Base-by-base conservation (phyloP, 2,329 filamentous ascomycete species). In the Trichoderma sp. region DNA sequence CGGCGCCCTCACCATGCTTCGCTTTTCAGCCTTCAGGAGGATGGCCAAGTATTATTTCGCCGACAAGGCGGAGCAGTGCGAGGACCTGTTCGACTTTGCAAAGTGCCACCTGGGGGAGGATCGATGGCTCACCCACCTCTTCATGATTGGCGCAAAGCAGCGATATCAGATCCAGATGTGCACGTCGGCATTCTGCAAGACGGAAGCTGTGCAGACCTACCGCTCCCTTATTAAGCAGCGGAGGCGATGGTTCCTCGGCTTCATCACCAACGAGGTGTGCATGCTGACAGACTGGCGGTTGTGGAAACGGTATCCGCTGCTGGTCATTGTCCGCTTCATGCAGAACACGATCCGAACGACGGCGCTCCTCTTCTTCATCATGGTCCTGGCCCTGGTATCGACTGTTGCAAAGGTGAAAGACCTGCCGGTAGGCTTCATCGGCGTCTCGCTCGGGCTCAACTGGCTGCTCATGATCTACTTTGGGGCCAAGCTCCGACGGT, bases 1-100 rank as follows among this genome's bases (percentile, higher is more conserved):
- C 0, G 94, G 95, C 30, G 94, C 94, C n/a, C 79, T 98, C 70
- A 98, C 94, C 0, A 96, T 97, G 81, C 81, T 99, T 62, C 91
- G 95, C 61, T 97, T 97, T 78, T 97, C 94, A 2, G 95, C 95
- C 5, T 98, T 99, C 78, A 86, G 93, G 65, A 90, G 91, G 73
- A 97, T 99, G 93, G 92, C 94, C 73, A 96, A 96, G 74, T 97
- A 97, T 79, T 98, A 99, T 79, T 99, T 99, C 76, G 93, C 93
- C 45, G 94, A 97, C 78, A 96, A 97, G 76, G 92, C 93, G 5
- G 94, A 97, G 76, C 91, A 96, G 74, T 97, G 93, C 73, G 92
- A 96, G 67, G 94, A 98, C 76, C 82, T 98, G 14, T 99, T 99
- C 74, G 94, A 99, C 75, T 98, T 94, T 74, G 93, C 92, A 64